Base-by-base conservation (phyloP, 2,329 filamentous ascomycete genomes). In the Ceratocystis papillata region DNA sequence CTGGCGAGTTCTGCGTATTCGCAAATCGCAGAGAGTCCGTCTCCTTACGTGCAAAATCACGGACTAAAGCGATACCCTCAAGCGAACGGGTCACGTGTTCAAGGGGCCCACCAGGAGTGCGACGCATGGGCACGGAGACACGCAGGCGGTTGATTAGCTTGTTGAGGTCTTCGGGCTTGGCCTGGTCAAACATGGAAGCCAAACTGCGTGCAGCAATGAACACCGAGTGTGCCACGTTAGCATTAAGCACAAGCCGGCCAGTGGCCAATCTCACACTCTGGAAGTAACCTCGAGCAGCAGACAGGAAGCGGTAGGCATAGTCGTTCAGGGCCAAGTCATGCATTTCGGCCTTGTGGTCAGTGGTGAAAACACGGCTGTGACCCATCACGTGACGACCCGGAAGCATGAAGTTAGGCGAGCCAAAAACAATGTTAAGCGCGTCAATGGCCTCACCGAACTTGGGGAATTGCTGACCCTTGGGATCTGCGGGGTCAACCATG, bases 261-360 rank as follows among this genome's bases (percentile, higher is more conserved):
- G 82, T 84, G 0, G 79, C 79, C 0, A 81, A 74, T 5, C 81
- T 79, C 2, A 79, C 76, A 41, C 81, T 83, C 70, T 82, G 80
- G 66, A 83, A 83, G 69, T 80, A 83, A 1, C 82, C 82, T 17
- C 81, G 78, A 1, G 80, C 73, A 6, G 74, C 70, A 10, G 73
- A 73, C 0, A 70, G 70, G 0, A 74, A 72, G 4, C 65, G 50
- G 5, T 70, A 70, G 1, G 70, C 69, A 0, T 69, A 64, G 2
- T 71, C 57, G 6, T 75, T 73, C 61, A 79, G 71, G 0, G 20
- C 50, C 44, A 69, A 64, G 44, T 53, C 30, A n/a, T 66, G 62
- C 30, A 44, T 59, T 12, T 44, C 64, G 25, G 65, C 61, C 15
- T 12, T 46, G 4, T 10, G 2, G 6, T 65, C 65, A 37, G 64